These are phyloP conservation scores for Harringtonia lauricola DNA, from an alignment of 2,329 filamentous ascomycete species.

Conservation along the genomic window DNA sequence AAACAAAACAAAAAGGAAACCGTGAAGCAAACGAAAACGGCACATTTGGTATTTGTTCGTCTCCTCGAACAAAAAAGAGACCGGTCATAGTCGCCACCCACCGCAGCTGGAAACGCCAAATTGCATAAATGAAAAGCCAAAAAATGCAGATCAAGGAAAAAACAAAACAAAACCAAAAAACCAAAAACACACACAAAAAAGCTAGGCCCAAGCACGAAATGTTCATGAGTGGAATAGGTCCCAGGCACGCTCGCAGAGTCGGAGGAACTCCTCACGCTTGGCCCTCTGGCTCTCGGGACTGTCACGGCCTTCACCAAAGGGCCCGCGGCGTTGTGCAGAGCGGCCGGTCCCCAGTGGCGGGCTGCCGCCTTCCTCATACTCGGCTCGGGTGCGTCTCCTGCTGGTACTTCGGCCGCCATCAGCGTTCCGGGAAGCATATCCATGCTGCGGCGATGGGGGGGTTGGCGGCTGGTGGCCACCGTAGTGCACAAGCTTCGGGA, in stretches of 20 bases:
- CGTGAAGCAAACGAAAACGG: too few species aligned
- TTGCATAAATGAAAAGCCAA: too few species aligned
- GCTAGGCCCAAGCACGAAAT: neutral
- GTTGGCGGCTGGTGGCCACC: slow-evolving; percentile 88
- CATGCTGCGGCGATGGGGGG: slow-evolving; percentile 66
- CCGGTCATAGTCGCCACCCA: too few species aligned
- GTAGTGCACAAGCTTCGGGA: slow-evolving; percentile 93
- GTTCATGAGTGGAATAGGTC: slow-evolving; percentile 86
- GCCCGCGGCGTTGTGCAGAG: slow-evolving; percentile 47
- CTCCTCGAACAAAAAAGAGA: too few species aligned
- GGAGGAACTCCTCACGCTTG: slow-evolving; percentile 90
- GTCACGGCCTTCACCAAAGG: slow-evolving; percentile 72
- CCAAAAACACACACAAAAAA: too few species aligned
- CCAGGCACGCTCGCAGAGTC: slow-evolving; percentile 82
- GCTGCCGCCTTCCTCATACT: slow-evolving; percentile 88
- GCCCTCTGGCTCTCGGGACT: slow-evolving; percentile 70
- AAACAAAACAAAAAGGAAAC: neutral
- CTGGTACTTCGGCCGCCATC: slow-evolving; percentile 47
- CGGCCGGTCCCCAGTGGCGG: slow-evolving; percentile 73
- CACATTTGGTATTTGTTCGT: too few species aligned
- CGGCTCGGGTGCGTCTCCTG: slow-evolving; percentile 70
- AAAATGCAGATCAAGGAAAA: too few species aligned
- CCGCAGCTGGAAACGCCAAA: too few species aligned
- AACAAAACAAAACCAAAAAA: too few species aligned
- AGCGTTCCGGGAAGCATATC: slow-evolving; percentile 22